Conservation (phyloP, 2,329 filamentous ascomycete genomes). For the Ilyonectria mors-panacis region DNA sequence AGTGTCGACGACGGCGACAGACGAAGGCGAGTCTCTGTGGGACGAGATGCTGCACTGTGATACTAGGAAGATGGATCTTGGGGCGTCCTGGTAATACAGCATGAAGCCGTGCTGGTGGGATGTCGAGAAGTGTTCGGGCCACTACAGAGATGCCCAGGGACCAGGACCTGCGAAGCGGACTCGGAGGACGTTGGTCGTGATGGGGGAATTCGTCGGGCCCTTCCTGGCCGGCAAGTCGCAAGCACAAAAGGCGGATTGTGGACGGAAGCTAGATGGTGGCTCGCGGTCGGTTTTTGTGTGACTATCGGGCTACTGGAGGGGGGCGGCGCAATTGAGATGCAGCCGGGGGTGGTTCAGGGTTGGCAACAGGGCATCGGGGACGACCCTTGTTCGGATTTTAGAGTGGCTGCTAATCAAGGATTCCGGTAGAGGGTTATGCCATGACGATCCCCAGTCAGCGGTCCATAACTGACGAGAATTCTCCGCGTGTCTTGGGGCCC, state of each 20-base stretch:
- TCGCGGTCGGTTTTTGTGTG: conserved; percentile 65
- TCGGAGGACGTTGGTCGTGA: conserved; percentile 41
- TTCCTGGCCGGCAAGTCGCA: conserved; percentile 48
- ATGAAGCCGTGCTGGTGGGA: conserved; percentile 64
- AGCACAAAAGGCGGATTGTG: conserved; percentile 50
- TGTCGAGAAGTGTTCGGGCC: conserved; percentile 61
- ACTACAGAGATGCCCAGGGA: conserved; percentile 59
- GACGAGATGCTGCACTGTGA: conserved; percentile 68
- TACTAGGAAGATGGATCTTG: conserved; percentile 64
- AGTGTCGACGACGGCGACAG: conserved; percentile 40
- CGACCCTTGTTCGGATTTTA: conserved; percentile 55
- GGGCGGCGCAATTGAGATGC: conserved; percentile 60
- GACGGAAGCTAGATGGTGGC: conserved; percentile 57
- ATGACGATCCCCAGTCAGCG: conserved; percentile 49
- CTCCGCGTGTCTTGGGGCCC: conserved; percentile 53
- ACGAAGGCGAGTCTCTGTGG: conserved; percentile 58
- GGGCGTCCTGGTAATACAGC: conserved; percentile 63
- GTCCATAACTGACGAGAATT: conserved; percentile 54
- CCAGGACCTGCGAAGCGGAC: conserved; percentile 51
- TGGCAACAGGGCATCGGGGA: conserved; percentile 55
- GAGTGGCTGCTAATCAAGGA: conserved; percentile 58
- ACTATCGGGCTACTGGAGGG: conserved; percentile 57
- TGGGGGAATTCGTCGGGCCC: conserved; percentile 46
- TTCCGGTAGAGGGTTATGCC: conserved; percentile 51
- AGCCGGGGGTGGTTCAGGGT: conserved; percentile 59